Evolutionary conservation across 768 basidiomycete genomes (phyloP), one percentile per base, ranked within the genome.

Genomic region (Psilocybe azurescens): DNA sequence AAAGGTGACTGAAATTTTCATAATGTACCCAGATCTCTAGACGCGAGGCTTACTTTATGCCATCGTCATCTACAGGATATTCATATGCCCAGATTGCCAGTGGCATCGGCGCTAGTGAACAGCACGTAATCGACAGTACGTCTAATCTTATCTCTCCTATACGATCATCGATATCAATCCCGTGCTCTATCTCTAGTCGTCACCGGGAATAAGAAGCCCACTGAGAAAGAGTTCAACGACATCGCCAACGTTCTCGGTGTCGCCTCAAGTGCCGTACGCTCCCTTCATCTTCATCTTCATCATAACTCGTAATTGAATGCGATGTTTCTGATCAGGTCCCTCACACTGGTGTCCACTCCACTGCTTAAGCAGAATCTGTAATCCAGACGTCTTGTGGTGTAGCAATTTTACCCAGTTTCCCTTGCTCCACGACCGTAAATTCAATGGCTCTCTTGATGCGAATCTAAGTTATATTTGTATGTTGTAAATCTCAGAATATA

Each of bases 51-150:
- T n/a, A 10, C 50, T n/a, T 52, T 24, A 18, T 52, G 38, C 59
- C 29, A 44, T n/a, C 7, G 11, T 20, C 14, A 28, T 47, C n/a
- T 41, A 9, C 33, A 89, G 88, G 83, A 3, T 50, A 81, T 29
- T 78, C 81, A 30, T 86, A 87, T 66, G 67, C 65, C 20, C 64
- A 77, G 32, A 81, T 91, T 67, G 89, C 88, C 7, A 3, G 3
- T 11, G 72, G 77, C 68, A 74, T 85, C 41, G 79, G 80, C 54
- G 56, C 73, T 50, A 51, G 69, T 46, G 78, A 83, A 69, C 73
- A 81, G 36, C 86, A 81, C 58, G 81, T 91, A 53, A 73, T 75
- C 48, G 81, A 81, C 49, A 82, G 90, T 91, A 67, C 61, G 83
- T 77, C 8, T 46, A 20, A 30, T 14, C 4, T 20, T 11, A 18